Evolutionary conservation across 169 alveolate genomes (phyloP), one percentile per base, ranked within the genome.

Genomic region (Eimeria acervulina): DNA sequence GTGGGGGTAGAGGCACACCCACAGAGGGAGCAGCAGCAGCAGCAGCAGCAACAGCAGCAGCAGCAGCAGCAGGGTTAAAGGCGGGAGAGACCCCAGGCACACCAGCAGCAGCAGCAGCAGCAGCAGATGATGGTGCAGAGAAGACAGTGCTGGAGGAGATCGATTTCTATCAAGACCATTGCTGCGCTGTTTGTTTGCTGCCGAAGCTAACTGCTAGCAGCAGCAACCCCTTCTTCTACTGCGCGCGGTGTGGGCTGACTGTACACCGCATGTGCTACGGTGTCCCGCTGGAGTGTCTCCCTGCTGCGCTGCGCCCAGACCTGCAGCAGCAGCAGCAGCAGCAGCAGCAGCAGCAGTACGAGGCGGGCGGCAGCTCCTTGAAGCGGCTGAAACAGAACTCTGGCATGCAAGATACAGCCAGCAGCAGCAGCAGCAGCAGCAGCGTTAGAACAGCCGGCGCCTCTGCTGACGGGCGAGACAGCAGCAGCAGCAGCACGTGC

Each of bases 221-320:
- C 63, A 68, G 47, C 89, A 97, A 97, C 83, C 97, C 97, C 5
- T 59, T 97, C 61, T 95, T 93, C 83, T 96, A 96, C 70, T 97
- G 98, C 94, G 28, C 93, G 52, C 68, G 97, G 40, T 97, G 98
- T 90, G 96, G 94, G 51, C 72, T 97, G 90, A 85, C 93, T 17
- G 94, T 93, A 66, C 98, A 97, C 93, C 96, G 97, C 88, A 89
- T 95, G 93, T 97, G 98, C 87, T 97, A 97, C 91, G 98, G 98
- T 13, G 76, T 92, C 17, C 90, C 83, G 42, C 40, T 36, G 31
- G 95, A 92, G 38, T 70, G 87, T 42, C 68, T 92, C 59, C 95
- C 95, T 23, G 76, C 59, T 28, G 66, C 68, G 42, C 91, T 92
- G 38, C 95, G 95, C n/a, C 95, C 95, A 3, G 95, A 92, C 21